A percentile compares a stretch with the other conserved stretches of the same genome.
Evolutionary conservation across 1,284 basidiomycete genomes (phyloP).

Genomic region (Butyriboletus regius): DNA sequence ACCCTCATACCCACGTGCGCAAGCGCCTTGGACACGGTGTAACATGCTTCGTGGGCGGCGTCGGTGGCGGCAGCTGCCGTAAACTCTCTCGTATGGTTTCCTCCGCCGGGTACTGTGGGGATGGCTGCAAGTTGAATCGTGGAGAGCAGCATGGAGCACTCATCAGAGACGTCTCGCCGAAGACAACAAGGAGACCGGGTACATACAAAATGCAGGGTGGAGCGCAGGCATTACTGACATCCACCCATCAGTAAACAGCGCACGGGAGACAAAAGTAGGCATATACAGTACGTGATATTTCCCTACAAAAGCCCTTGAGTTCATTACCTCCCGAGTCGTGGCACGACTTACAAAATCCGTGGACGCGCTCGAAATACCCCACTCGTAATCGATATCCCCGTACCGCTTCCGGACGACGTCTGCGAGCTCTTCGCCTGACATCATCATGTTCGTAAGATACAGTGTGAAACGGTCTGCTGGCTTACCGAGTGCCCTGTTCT

Average conservation of each 20-base stretch:
- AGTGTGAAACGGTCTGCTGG: neutral
- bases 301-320: constrained; percentile 37
- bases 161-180: neutral
- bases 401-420: constrained; percentile 49
- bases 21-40: constrained; percentile 53
- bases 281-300: constrained; percentile 52
- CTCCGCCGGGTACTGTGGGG: constrained; percentile 49
- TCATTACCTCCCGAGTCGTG: neutral
- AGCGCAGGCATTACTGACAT: constrained; percentile 40
- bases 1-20: constrained; percentile 53
- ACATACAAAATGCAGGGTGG: constrained; percentile 45
- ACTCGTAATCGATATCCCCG: constrained; percentile 46
- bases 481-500: constrained; percentile 55
- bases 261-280: neutral
- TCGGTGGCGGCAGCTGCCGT: constrained; percentile 46
- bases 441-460: neutral
- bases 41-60: constrained; percentile 51
- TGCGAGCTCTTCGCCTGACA: constrained; percentile 49
- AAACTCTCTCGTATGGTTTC: constrained; percentile 60
- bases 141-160: neutral
- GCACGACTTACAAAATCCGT: constrained; percentile 52
- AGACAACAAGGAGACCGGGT: neutral
- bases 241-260: neutral
- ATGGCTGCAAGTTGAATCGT: constrained; percentile 37
- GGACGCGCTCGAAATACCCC: constrained; percentile 55